Evolutionary conservation across 2,329 filamentous ascomycete species (phyloP).

Genomic region (Xylariaceae sp.): DNA sequence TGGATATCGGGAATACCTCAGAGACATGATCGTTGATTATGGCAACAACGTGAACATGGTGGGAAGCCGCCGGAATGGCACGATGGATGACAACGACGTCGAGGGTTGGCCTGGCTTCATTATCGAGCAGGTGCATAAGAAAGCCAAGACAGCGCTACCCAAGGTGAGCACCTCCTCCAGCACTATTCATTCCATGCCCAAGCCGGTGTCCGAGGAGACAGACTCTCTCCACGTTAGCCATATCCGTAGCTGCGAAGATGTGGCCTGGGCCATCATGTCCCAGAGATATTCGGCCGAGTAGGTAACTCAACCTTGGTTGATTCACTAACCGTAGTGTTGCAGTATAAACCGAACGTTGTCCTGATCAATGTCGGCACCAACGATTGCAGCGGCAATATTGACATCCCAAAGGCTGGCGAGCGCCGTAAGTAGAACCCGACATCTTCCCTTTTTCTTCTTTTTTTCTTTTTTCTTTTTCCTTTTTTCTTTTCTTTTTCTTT

Average conservation of each 20-base stretch:
- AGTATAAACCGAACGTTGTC: conserved; percentile 34
- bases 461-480: not conserved
- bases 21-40: conserved; percentile 29
- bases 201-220: not conserved
- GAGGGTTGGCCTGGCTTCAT: conserved; percentile 35
- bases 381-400: conserved; percentile 33
- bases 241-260: no score
- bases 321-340: not conserved
- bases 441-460: not conserved
- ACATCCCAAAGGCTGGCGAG: conserved; percentile 27
- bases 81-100: conserved; percentile 34
- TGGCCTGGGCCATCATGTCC: not conserved
- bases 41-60: conserved; percentile 36
- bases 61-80: conserved; percentile 33
- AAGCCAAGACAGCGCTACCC: conserved; percentile 27
- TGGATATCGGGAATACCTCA: conserved; percentile 35
- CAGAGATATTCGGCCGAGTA: not conserved
- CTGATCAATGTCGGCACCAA: conserved; percentile 38
- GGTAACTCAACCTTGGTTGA: no score
- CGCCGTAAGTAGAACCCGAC: conserved; percentile 18
- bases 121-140: conserved; percentile 32
- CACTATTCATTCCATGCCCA: not conserved
- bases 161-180: conserved; percentile 1
- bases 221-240: not conserved
- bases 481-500: not conserved